phyloP scores from a whole-genome alignment of 441 rosid species.

The Eutrema salsugineum region DNA sequence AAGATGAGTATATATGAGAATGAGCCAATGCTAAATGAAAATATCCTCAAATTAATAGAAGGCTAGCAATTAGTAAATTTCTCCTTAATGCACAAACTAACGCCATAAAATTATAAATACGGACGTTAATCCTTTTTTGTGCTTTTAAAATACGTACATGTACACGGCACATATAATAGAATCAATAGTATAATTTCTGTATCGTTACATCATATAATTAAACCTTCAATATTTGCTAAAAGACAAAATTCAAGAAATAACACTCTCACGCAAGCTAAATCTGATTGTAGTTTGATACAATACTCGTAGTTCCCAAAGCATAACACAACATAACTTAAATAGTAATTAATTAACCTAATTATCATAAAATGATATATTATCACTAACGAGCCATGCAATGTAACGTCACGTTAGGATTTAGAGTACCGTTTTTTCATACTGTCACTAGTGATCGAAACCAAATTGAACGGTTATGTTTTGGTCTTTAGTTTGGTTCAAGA shows the following conservation, averaged over 20 bases:
- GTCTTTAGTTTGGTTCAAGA: neutral
- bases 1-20: neutral
- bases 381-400: conserved; percentile 24
- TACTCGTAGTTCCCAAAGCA: conserved; percentile 17
- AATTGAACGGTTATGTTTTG: conserved; percentile 6
- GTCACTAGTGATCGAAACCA: conserved; percentile 19
- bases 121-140: conserved; percentile 24
- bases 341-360: conserved; percentile 17
- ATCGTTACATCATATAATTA: conserved; percentile 19
- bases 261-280: conserved; percentile 19
- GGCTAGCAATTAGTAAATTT: conserved; percentile 14
- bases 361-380: conserved; percentile 3
- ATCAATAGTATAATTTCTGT: conserved; percentile 23
- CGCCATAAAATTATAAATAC: conserved; percentile 3
- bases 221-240: conserved; percentile 24
- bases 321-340: conserved; percentile 14
- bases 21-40: neutral
- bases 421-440: neutral
- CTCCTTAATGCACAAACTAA: conserved; percentile 28
- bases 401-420: conserved; percentile 13
- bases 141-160: conserved; percentile 11
- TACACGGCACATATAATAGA: conserved; percentile 20
- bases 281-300: conserved; percentile 11
- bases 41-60: neutral
- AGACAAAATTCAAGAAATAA: neutral